Conservation (phyloP, 441 rosid species). For the Rhodomyrtus psidioides region DNA sequence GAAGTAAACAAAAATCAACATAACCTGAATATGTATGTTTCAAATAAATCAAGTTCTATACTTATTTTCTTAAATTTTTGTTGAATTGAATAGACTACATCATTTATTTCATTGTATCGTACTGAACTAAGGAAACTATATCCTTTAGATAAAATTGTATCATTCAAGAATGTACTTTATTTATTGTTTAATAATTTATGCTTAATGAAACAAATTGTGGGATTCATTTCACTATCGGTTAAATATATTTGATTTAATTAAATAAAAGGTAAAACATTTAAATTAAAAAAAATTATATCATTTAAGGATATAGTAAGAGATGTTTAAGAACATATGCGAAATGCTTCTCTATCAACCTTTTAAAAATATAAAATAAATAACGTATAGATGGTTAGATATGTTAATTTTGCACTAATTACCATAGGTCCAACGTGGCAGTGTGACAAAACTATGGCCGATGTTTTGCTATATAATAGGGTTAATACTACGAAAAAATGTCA, state of each 20-base stretch:
- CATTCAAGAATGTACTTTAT: not conserved
- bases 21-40: not conserved
- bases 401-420: not conserved
- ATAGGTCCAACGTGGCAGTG: not conserved
- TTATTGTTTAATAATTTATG: not conserved
- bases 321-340: not conserved
- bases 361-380: not conserved
- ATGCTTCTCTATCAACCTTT: not conserved
- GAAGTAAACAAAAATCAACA: no score
- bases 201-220: not conserved
- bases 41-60: not conserved
- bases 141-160: not conserved
- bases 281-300: not conserved
- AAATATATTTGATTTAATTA: not conserved
- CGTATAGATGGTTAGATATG: not conserved
- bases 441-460: not conserved
- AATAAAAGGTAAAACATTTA: not conserved
- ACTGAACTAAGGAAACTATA: not conserved
- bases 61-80: not conserved
- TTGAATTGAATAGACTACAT: not conserved
- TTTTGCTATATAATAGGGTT: not conserved
- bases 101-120: not conserved
- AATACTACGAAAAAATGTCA: no score
- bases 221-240: not conserved
- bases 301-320: not conserved